These are phyloP conservation scores for Dendrothele bispora DNA, from an alignment of 768 basidiomycete species.

Conservation along the genomic window DNA sequence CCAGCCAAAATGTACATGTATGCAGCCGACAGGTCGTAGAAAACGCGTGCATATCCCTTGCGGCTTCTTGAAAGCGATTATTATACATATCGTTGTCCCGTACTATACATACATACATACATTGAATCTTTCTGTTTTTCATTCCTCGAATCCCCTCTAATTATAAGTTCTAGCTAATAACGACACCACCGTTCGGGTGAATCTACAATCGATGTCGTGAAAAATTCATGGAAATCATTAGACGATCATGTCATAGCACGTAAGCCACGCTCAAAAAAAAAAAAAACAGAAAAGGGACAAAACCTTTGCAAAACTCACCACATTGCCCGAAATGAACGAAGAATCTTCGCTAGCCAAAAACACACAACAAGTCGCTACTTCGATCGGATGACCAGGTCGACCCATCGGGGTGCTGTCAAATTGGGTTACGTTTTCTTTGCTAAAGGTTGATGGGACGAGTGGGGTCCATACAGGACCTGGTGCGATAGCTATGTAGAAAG, in stretches of 20 bases:
- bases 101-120: too few relatives aligned
- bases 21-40: too few relatives aligned
- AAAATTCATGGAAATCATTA: not conserved
- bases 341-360: conserved; percentile 23
- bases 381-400: conserved; percentile 50
- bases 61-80: too few relatives aligned
- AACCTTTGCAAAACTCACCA: not conserved
- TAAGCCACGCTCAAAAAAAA: too few relatives aligned
- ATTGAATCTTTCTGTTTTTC: too few relatives aligned
- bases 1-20: too few relatives aligned
- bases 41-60: too few relatives aligned
- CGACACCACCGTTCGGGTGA: conserved; percentile 7
- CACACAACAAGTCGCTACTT: conserved; percentile 47
- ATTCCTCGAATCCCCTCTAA: too few relatives aligned
- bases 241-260: too few relatives aligned
- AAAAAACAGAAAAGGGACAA: not conserved
- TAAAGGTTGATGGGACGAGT: conserved; percentile 37
- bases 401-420: conserved; percentile 42
- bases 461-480: conserved; percentile 53
- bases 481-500: conserved; percentile 30
- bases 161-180: too few relatives aligned
- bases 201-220: not conserved
- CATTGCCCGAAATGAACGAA: conserved; percentile 6
- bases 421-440: conserved; percentile 27
- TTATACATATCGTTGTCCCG: too few relatives aligned